These are phyloP conservation scores for Pyricularia grisea DNA, from an alignment of 2,329 filamentous ascomycete genomes.

Conservation along the genomic window DNA sequence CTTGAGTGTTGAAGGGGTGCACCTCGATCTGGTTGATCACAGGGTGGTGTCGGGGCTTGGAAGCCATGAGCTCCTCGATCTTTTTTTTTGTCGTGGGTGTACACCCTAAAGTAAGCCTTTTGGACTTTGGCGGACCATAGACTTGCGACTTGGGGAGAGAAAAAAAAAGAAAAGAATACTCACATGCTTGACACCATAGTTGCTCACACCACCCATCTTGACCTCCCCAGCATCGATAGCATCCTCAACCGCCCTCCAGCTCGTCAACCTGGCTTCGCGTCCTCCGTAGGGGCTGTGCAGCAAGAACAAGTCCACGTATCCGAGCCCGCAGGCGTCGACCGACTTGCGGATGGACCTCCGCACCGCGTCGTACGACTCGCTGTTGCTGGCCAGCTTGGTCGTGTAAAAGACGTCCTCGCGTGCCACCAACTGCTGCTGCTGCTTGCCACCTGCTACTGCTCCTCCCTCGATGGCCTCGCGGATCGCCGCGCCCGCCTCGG, in stretches of 20 bases:
- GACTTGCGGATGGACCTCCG: constrained; percentile 56
- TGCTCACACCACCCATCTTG: constrained; percentile 64
- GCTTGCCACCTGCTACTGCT: constrained; percentile 8
- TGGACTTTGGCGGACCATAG: fast-evolving
- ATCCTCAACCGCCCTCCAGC: constrained; percentile 70
- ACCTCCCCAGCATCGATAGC: constrained; percentile 64
- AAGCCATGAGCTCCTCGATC: constrained; percentile 60
- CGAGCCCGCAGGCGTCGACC: constrained; percentile 55
- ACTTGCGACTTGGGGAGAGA: constrained; percentile 9
- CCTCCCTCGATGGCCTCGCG: constrained; percentile 30
- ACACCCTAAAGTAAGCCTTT: background rate
- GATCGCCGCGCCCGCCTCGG: constrained; percentile 58
- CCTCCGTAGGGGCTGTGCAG: constrained; percentile 75
- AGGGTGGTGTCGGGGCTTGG: constrained; percentile 51
- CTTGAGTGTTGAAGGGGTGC: constrained; percentile 72
- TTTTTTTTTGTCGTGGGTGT: background rate
- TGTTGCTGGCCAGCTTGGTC: constrained; percentile 63
- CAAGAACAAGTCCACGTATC: constrained; percentile 72
- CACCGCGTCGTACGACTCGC: constrained; percentile 56
- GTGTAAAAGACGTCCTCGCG: constrained; percentile 69
- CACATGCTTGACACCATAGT: constrained; percentile 67
- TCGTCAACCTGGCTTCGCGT: constrained; percentile 54
- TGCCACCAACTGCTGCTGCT: background rate
- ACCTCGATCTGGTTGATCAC: constrained; percentile 76
- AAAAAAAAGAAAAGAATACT: constrained; percentile 19